These are phyloP conservation scores for Phytophthora rubi DNA, from an alignment of 352 stramenopile species.

Conservation along the genomic window DNA sequence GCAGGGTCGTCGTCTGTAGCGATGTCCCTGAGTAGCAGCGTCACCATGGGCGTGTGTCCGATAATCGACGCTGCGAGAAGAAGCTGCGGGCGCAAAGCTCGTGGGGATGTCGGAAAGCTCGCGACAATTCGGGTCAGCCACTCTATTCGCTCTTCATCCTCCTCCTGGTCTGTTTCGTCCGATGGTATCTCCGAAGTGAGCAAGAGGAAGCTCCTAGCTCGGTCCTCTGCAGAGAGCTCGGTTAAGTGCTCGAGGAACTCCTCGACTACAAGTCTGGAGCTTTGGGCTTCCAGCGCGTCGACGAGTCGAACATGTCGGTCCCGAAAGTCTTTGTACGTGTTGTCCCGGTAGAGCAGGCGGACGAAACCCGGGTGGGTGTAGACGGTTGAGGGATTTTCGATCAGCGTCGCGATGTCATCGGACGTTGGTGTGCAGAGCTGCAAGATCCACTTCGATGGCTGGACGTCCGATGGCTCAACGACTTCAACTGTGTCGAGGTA, in stretches of 20 bases:
- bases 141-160: conserved; percentile 8
- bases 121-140: conserved; percentile 17
- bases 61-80: conserved; percentile 27
- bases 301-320: conserved; percentile 13
- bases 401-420: conserved; percentile 17
- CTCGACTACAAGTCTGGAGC: conserved; percentile 4
- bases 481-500: conserved; percentile 1
- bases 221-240: conserved; percentile 31
- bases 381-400: conserved; percentile 7
- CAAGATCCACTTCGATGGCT: conserved; percentile 27
- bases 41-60: conserved; percentile 27
- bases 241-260: conserved; percentile 26
- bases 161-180: background rate
- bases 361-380: conserved; percentile 18
- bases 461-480: background rate
- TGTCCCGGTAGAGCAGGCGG: conserved; percentile 28
- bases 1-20: conserved; percentile 5
- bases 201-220: conserved; percentile 29
- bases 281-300: conserved; percentile 14
- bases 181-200: conserved; percentile 20
- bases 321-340: conserved; percentile 28
- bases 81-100: conserved; percentile 19
- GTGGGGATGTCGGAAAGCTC: conserved; percentile 21
- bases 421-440: conserved; percentile 17
- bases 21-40: conserved; percentile 18